Conservation (phyloP, 192 early-diverging fungal species). For the Umbelopsis isabellina region DNA sequence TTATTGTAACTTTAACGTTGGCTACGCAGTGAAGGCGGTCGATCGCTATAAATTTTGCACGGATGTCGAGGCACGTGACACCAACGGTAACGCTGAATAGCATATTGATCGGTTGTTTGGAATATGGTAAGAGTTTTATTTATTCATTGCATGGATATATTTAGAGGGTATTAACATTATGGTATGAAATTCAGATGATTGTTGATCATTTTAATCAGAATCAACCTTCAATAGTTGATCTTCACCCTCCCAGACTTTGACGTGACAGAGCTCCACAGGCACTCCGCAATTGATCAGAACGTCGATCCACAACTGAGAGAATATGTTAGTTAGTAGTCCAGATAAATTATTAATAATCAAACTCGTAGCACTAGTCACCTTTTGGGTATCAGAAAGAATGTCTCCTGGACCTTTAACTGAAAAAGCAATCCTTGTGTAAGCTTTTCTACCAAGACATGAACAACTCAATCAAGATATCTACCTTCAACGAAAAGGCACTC, state of each 20-base stretch:
- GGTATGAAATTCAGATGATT: background rate
- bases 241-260: conserved; percentile 49
- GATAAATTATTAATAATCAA: too few species aligned
- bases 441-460: background rate
- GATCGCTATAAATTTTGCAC: too few species aligned
- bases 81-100: too few species aligned
- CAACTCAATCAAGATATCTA: conserved; percentile 14
- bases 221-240: conserved; percentile 20
- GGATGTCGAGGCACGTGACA: too few species aligned
- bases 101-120: too few species aligned
- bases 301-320: conserved; percentile 60
- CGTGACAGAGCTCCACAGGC: conserved; percentile 65
- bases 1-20: background rate
- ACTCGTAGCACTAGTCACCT: conserved; percentile 17
- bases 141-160: too few species aligned
- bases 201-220: background rate
- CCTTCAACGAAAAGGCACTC: conserved; percentile 66
- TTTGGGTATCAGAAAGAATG: conserved; percentile 68
- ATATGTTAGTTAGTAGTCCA: too few species aligned
- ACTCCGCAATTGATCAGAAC: conserved; percentile 54
- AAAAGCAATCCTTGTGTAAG: background rate
- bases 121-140: too few species aligned
- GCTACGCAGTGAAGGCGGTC: too few species aligned
- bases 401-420: conserved; percentile 72
- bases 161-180: too few species aligned